Percentiles rank a stretch among this genome's conserved stretches.
These are phyloP conservation scores for Neoboletus brunneissimus DNA, from an alignment of 768 basidiomycete species.

Conservation along the genomic window DNA sequence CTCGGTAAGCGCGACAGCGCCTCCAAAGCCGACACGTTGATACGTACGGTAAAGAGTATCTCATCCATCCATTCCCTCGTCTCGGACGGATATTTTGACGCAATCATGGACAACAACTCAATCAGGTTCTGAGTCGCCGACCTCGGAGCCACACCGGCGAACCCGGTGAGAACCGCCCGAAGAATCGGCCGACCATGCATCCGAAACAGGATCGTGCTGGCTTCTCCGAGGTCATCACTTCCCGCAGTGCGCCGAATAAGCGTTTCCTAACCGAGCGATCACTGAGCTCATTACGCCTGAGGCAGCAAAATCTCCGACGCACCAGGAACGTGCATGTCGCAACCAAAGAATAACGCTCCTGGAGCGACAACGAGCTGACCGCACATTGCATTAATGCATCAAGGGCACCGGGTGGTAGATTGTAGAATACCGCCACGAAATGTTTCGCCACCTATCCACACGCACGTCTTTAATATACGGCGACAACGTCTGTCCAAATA, in stretches of 20 bases:
- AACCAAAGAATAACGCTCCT: constrained; percentile 84
- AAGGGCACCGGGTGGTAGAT: constrained; percentile 59
- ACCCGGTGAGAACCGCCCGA: constrained; percentile 70
- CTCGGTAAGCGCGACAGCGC: background rate
- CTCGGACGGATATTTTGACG: constrained; percentile 53
- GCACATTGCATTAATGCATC: constrained; percentile 71
- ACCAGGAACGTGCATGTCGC: constrained; percentile 83
- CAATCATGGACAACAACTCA: constrained; percentile 70
- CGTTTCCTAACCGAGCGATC: constrained; percentile 43
- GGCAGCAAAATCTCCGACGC: constrained; percentile 26
- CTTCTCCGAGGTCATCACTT: constrained; percentile 56
- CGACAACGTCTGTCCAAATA: background rate
- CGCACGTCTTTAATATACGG: background rate
- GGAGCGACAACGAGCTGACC: constrained; percentile 60
- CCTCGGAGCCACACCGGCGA: constrained; percentile 81
- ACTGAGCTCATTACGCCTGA: background rate
- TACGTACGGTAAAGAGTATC: constrained; percentile 61
- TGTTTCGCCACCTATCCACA: constrained; percentile 47
- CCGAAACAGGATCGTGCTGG: constrained; percentile 50
- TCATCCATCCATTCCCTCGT: constrained; percentile 70
- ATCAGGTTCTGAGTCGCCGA: constrained; percentile 82
- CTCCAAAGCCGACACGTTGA: background rate
- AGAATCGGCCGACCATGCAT: constrained; percentile 66
- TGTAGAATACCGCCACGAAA: constrained; percentile 58
- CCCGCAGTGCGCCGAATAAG: constrained; percentile 64